Conservation (phyloP, 2,329 filamentous ascomycete species). For the Colletotrichum sp. region DNA sequence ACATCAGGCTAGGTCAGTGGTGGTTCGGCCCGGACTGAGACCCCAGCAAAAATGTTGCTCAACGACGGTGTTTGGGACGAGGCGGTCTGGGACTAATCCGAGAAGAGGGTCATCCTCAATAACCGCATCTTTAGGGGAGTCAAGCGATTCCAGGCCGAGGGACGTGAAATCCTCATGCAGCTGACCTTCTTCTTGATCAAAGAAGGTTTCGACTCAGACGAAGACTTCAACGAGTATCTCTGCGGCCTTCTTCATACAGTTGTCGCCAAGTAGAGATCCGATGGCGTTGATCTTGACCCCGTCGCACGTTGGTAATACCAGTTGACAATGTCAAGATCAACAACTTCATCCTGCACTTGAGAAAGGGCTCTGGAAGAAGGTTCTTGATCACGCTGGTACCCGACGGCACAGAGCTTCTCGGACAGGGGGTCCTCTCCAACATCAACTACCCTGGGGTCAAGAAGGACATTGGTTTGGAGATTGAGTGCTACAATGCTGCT, state of each 20-base stretch:
- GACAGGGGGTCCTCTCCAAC: background rate
- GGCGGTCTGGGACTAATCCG: rapidly evolving
- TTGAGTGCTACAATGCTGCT: background rate
- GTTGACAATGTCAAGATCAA: background rate
- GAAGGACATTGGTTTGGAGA: background rate
- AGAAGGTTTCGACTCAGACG: background rate
- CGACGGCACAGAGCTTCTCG: background rate
- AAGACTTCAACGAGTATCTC: background rate
- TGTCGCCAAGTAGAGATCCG: no score
- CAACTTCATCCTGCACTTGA: background rate
- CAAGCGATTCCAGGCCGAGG: background rate
- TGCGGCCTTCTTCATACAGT: background rate
- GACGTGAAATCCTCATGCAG: background rate
- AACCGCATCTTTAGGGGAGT: background rate
- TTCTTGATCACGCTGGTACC: background rate
- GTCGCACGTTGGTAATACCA: background rate
- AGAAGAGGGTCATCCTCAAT: background rate
- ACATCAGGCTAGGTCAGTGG: background rate
- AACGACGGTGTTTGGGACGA: background rate
- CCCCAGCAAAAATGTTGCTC: rapidly evolving
- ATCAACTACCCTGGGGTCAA: background rate
- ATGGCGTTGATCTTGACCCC: background rate
- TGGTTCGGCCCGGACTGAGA: background rate
- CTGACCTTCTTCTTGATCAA: background rate
- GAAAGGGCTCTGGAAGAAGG: background rate